Evolutionary conservation across 345 rosid genomes (phyloP).

Genomic region (Pseudoturritis turrita): DNA sequence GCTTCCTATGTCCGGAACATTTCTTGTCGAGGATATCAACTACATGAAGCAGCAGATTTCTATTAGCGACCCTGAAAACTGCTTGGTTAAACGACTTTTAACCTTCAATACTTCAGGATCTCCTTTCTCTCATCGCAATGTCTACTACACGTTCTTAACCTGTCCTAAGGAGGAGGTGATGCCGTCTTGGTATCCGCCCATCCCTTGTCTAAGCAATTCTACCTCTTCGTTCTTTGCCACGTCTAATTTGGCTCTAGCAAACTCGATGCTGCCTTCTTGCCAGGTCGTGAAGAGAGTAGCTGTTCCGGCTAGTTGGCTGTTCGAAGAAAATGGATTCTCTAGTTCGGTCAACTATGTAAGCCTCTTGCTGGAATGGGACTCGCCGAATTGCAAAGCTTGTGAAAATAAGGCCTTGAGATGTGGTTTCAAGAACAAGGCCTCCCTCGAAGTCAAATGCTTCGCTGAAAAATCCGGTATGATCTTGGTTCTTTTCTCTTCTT

Average conservation of each 20-base stretch:
- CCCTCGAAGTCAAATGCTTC: conserved; percentile 42
- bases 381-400: conserved; percentile 50
- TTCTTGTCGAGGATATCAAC: conserved; percentile 44
- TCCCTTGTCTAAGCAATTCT: conserved; percentile 55
- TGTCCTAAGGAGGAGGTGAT: conserved; percentile 41
- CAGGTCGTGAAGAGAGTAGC: conserved; percentile 14
- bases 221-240: conserved; percentile 52
- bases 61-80: conserved; percentile 46
- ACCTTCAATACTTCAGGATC: conserved; percentile 57
- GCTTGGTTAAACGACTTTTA: too few relatives aligned
- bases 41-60: conserved; percentile 42
- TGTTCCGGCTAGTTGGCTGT: too few relatives aligned
- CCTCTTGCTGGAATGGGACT: conserved; percentile 44
- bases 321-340: conserved; percentile 22
- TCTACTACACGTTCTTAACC: conserved; percentile 53
- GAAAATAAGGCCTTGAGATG: conserved; percentile 45
- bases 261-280: conserved; percentile 36
- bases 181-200: conserved; percentile 26
- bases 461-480: conserved; percentile 30
- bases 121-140: conserved; percentile 39
- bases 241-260: conserved; percentile 23
- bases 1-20: conserved; percentile 51
- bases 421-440: conserved; percentile 36
- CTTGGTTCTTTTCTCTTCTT: background rate
- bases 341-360: conserved; percentile 23